A percentile compares a stretch with the other conserved stretches of the same genome.
These are phyloP conservation scores for Taiozyma sp. DNA, from an alignment of 1,139 yeast genomes.

Conservation along the genomic window DNA sequence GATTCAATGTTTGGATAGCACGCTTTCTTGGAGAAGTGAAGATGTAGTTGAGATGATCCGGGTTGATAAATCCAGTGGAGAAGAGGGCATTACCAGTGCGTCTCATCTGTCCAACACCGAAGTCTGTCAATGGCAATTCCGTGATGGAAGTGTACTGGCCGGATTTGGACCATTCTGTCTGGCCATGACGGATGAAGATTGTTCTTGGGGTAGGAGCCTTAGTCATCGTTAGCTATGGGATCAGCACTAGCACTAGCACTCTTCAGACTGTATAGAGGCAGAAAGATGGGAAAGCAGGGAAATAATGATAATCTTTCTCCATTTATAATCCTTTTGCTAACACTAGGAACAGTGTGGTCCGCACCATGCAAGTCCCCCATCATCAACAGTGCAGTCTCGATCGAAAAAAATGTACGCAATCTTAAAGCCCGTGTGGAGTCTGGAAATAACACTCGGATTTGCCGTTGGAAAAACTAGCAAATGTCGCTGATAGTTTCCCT, in stretches of 20 bases:
- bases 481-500: background rate
- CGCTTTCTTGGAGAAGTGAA: constrained; percentile 78
- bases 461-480: background rate
- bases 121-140: constrained; percentile 71
- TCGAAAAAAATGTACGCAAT: too few relatives aligned
- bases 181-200: constrained; percentile 78
- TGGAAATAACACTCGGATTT: background rate
- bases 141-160: constrained; percentile 91
- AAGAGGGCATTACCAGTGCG: constrained; percentile 71
- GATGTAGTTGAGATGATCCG: constrained; percentile 55
- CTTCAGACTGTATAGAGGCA: background rate
- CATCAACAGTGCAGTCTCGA: too few relatives aligned
- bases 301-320: too few relatives aligned
- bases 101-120: constrained; percentile 72
- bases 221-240: constrained; percentile 5
- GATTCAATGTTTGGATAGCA: constrained; percentile 68
- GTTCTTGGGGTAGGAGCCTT: constrained; percentile 60
- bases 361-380: too few relatives aligned
- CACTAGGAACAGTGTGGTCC: too few relatives aligned
- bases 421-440: background rate
- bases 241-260: background rate
- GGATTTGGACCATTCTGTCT: constrained; percentile 92
- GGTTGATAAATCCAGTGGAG: constrained; percentile 58
- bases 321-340: too few relatives aligned
- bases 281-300: too few relatives aligned